These are phyloP conservation scores for Ettlia oleoabundans DNA, from an alignment of 139 green algal species.

Conservation along the genomic window DNA sequence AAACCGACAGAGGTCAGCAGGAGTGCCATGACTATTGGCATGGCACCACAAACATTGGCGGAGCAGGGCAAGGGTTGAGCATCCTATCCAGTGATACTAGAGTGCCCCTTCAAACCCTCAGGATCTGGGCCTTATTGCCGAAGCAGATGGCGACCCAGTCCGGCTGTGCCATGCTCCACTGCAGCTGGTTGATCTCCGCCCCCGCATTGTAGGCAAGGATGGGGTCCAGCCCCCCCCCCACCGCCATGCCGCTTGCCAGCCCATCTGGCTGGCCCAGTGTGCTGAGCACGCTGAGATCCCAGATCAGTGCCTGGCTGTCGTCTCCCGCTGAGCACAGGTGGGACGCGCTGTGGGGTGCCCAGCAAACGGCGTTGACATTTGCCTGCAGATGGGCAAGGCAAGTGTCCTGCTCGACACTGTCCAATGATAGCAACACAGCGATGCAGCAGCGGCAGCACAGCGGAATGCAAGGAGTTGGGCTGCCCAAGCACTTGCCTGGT, in stretches of 20 bases:
- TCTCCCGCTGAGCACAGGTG: constrained; percentile 95
- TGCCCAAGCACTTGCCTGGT: constrained; percentile 60
- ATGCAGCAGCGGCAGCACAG: too few relatives aligned
- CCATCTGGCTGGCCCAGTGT: too few relatives aligned
- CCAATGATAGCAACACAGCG: too few relatives aligned
- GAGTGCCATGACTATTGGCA: too few relatives aligned
- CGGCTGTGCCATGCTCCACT: constrained; percentile 85
- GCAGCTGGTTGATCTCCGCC: constrained; percentile 92
- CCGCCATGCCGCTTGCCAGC: constrained; percentile 30
- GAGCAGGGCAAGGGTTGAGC: too few relatives aligned
- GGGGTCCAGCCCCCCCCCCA: constrained; percentile 72
- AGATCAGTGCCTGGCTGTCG: constrained; percentile 88
- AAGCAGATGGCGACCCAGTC: constrained; percentile 96
- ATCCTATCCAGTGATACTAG: too few relatives aligned
- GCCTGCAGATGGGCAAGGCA: too few relatives aligned
- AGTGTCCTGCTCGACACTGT: too few relatives aligned
- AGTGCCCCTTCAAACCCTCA: constrained; percentile 91
- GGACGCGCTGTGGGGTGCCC: constrained; percentile 91
- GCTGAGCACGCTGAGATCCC: constrained; percentile 88
- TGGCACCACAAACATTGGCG: too few relatives aligned
- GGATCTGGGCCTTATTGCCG: constrained; percentile 89
- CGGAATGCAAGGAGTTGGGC: too few relatives aligned
- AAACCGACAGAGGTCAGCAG: too few relatives aligned
- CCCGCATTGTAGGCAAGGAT: constrained; percentile 94
- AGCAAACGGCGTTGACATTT: constrained; percentile 89